Conservation (phyloP, 1,139 yeast genomes). For the Kodamaea arcana region DNA sequence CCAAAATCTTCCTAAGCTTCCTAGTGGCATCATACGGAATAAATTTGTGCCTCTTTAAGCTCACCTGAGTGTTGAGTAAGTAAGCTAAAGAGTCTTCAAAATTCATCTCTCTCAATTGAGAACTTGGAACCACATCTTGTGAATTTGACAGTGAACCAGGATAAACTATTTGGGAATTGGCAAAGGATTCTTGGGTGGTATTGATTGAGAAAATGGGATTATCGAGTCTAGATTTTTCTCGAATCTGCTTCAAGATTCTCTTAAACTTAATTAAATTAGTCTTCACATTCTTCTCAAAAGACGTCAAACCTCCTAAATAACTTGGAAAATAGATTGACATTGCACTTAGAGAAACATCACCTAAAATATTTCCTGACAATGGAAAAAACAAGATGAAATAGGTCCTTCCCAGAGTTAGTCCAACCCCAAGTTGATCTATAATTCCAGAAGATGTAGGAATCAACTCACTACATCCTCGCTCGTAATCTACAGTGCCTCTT, state of each 20-base stretch:
- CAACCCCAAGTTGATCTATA: background rate
- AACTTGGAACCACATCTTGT: too few species aligned
- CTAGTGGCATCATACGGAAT: too few species aligned
- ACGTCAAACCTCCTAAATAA: constrained; percentile 3
- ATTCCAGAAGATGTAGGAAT: constrained; percentile 8
- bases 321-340: constrained; percentile 16
- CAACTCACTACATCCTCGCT: constrained; percentile 13
- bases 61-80: background rate
- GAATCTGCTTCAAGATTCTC: background rate
- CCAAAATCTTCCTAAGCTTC: too few species aligned
- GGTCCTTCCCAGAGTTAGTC: background rate
- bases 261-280: constrained; percentile 2
- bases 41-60: too few species aligned
- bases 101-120: background rate
- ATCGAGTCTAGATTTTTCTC: too few species aligned
- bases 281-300: constrained; percentile 1
- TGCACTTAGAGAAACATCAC: constrained; percentile 4
- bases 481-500: constrained; percentile 4
- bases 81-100: constrained; percentile 3
- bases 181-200: background rate
- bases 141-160: too few species aligned
- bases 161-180: too few species aligned
- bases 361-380: background rate
- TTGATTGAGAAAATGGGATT: background rate
- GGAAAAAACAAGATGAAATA: background rate